Evolutionary conservation across 805 yeast species (phyloP).

Genomic region (Teunomyces lycoperdinae): DNA sequence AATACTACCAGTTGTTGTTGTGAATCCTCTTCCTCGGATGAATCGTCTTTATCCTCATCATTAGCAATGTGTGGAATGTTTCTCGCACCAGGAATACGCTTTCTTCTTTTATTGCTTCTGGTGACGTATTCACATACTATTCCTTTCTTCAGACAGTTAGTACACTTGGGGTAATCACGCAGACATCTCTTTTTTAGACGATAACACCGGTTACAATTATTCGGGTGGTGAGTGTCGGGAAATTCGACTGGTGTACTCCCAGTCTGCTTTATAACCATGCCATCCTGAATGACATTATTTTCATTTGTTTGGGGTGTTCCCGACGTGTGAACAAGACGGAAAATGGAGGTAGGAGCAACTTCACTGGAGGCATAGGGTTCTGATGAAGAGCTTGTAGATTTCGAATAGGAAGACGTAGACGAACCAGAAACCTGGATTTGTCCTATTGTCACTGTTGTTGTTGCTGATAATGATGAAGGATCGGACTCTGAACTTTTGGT

Average conservation of each 20-base stretch:
- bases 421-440: no score
- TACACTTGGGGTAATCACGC: slow-evolving; percentile 36
- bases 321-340: slow-evolving; percentile 1
- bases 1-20: slow-evolving; percentile 4
- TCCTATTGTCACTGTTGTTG: background rate
- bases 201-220: slow-evolving; percentile 40
- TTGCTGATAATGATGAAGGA: background rate
- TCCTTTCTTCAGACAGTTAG: slow-evolving; percentile 34
- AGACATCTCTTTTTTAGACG: slow-evolving; percentile 42
- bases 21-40: slow-evolving; percentile 4
- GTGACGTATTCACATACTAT: slow-evolving; percentile 37
- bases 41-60: background rate
- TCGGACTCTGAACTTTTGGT: background rate
- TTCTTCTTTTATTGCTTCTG: slow-evolving; percentile 27
- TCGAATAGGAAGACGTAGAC: no score
- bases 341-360: background rate
- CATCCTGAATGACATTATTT: background rate
- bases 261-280: background rate
- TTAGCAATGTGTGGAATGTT: background rate
- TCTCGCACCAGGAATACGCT: slow-evolving; percentile 6
- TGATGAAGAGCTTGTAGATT: background rate
- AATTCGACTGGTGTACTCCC: slow-evolving; percentile 1
- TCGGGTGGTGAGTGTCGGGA: slow-evolving; percentile 28
- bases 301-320: background rate
- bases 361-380: background rate